These are phyloP conservation scores for Papiliotrema nemorosa DNA, from an alignment of 1,284 basidiomycete genomes.

Conservation along the genomic window DNA sequence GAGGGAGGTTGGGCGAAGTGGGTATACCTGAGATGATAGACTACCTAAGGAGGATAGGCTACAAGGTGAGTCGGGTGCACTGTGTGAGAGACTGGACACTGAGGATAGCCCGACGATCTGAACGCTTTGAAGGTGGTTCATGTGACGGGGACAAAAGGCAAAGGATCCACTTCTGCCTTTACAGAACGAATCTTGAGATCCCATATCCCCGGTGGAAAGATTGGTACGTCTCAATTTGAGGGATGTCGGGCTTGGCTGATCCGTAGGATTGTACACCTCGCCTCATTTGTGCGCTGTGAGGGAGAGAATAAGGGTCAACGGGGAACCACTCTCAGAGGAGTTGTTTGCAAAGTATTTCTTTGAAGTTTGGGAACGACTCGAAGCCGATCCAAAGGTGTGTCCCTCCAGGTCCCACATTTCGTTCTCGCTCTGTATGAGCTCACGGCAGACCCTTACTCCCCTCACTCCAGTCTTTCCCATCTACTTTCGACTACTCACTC, in stretches of 20 bases:
- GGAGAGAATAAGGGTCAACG: slow-evolving; percentile 93
- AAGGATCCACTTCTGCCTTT: slow-evolving; percentile 96
- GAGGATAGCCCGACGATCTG: slow-evolving; percentile 66
- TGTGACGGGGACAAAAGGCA: slow-evolving; percentile 98
- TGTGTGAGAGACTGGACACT: not conserved
- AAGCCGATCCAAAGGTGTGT: slow-evolving; percentile 62
- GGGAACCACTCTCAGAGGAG: slow-evolving; percentile 80
- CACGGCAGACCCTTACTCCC: slow-evolving; percentile 48
- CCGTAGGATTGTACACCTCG: slow-evolving; percentile 83
- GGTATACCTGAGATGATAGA: slow-evolving; percentile 88
- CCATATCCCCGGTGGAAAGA: slow-evolving; percentile 34
- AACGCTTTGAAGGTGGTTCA: slow-evolving; percentile 91
- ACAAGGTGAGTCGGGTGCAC: slow-evolving; percentile 58
- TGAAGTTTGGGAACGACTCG: slow-evolving; percentile 88
- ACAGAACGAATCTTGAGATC: slow-evolving; percentile 54
- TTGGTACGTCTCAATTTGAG: slow-evolving; percentile 23
- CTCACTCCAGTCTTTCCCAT: slow-evolving; percentile 65
- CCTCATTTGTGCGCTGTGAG: slow-evolving; percentile 95
- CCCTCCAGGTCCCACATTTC: not conserved
- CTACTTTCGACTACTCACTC: slow-evolving; percentile 92
- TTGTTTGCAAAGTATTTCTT: slow-evolving; percentile 91
- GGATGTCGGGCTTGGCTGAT: not conserved
- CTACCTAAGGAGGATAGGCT: slow-evolving; percentile 82
- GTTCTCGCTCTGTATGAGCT: not conserved
- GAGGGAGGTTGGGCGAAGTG: slow-evolving; percentile 64